Evolutionary conservation across 1,139 yeast species (phyloP).

Genomic region (Geotrichum fermentans): DNA sequence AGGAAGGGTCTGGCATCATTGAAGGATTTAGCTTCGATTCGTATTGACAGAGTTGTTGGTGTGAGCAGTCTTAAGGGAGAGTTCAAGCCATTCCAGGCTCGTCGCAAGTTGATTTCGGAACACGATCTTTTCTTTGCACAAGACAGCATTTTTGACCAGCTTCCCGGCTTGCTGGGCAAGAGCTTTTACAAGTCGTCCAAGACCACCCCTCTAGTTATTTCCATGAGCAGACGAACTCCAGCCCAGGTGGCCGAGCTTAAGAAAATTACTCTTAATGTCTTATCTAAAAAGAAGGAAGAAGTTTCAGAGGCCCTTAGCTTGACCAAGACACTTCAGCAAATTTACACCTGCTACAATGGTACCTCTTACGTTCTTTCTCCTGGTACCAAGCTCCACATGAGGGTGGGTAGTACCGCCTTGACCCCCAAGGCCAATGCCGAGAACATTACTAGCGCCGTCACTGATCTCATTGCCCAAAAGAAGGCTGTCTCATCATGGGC

Average conservation of each 20-base stretch:
- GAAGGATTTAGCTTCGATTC: slow-evolving; percentile 18
- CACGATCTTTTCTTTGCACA: slow-evolving; percentile 62
- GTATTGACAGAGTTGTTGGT: slow-evolving; percentile 38
- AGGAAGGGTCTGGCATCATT: slow-evolving; percentile 14
- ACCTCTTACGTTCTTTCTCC: slow-evolving; percentile 67
- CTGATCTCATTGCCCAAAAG: slow-evolving; percentile 42
- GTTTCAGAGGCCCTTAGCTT: slow-evolving; percentile 22
- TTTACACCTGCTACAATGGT: slow-evolving; percentile 54
- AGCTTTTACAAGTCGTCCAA: slow-evolving; percentile 54
- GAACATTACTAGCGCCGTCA: slow-evolving; percentile 56
- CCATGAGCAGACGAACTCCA: slow-evolving; percentile 15
- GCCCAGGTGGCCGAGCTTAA: slow-evolving; percentile 12
- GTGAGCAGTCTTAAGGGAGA: slow-evolving; percentile 42
- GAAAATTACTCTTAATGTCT: slow-evolving; percentile 23
- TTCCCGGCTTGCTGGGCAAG: slow-evolving; percentile 82
- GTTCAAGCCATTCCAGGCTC: slow-evolving; percentile 43
- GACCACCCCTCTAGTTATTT: slow-evolving; percentile 15
- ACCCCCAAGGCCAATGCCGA: slow-evolving; percentile 41
- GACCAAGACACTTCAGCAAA: slow-evolving; percentile 46
- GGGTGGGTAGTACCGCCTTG: slow-evolving; percentile 54
- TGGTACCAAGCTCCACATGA: slow-evolving; percentile 62
- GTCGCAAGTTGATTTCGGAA: slow-evolving; percentile 37
- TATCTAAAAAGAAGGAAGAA: slow-evolving; percentile 23
- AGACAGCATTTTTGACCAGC: slow-evolving; percentile 69
- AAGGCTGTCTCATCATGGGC: slow-evolving; percentile 38